Evolutionary conservation across 2,329 filamentous ascomycete species (phyloP), one percentile per base, ranked within the genome.

Genomic region (Penicillium sp.): DNA sequence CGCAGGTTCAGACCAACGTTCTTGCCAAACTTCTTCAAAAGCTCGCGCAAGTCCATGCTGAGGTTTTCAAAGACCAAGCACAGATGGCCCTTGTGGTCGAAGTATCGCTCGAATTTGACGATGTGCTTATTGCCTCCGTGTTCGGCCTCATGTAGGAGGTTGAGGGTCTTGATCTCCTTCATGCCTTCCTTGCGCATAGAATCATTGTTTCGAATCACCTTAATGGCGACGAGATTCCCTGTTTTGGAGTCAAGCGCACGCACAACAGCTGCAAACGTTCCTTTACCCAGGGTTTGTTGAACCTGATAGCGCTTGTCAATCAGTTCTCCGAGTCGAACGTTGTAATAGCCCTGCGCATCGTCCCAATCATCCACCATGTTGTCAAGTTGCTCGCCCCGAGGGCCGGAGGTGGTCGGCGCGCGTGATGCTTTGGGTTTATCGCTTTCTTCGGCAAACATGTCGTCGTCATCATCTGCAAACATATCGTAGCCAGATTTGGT

Each of bases 51-150:
- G 68, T 99, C 97, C 79, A 96, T 86, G 69, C 90, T 82, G 46
- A 99, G 81, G 70, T 96, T 94, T 75, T 99, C 94, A 74, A 99
- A 99, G 0, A 92, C 91, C 82, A 99, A 92, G 74, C 94, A 99
- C 45, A 99, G 76, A 77, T 99, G 94, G 0, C 89, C 89, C 70
- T 96, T 96, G 78, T 96, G 92, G 66, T 96, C 92, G 67, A 99
- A 99, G 38, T 87, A 83, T 39, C 90, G 84, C 67, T 95, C 85
- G 49, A 97, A 88, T 65, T 88, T 88, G 70, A 99, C 90, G 66
- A 97, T 83, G 72, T 97, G 92, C 72, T 93, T 95, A 72, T 90
- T 92, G 69, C 93, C 89, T 24, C 96, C 90, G 0, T 89, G 87
- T 69, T 99, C 94, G 29, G 89, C 86, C 44, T 88, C 86, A 65